Base-by-base conservation (phyloP, 2,329 filamentous ascomycete genomes). In the Arthroderma sp. region DNA sequence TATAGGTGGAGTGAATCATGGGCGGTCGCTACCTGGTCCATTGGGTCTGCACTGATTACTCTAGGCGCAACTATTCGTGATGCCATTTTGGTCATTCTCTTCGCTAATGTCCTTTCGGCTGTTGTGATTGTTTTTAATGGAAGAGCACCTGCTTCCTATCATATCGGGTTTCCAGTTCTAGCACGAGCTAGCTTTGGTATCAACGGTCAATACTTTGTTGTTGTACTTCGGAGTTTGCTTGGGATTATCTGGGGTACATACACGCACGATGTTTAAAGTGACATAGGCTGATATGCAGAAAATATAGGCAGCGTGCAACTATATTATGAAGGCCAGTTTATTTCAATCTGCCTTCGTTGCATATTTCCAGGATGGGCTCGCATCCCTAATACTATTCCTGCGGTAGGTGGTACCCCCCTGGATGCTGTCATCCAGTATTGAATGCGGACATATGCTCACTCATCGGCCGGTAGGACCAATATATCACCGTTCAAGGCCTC, bases 321-420 rank as follows among this genome's bases (percentile, higher is more conserved):
- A 36, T 53, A 51, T 10, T 55, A 47, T 38, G 48, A 50, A 39
- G 52, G 52, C 4, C 49, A 56, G 36, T 55, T 57, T 38, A 51
- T 57, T 33, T 53, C 52, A 4, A 52, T 57, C 36, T 56, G 54
- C 39, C 48, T 57, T 5, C 51, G 54, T 4, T 57, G 54, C 40
- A 54, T 54, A 15, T 57, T 55, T 28, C 52, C 54, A 3, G 47
- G 51, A 37, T 57, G 55, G 54, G 46, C 39, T 5, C 50, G 38
- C 9, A 47, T 58, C 31, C 53, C 47, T 10, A 57, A 58, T 45
- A 44, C 42, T 5, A 55, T 58, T 28, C 54, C 56, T 2, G 49
- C 48, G 6, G 51, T 51, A 41, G 7, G 50, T 33, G 11, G 15
- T 15, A 5, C 10, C 10, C 22, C 29, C 11, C 8, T 8, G 32